These are phyloP conservation scores for Coemansia pectinata DNA, from an alignment of 192 early-diverging fungal genomes.

Conservation along the genomic window DNA sequence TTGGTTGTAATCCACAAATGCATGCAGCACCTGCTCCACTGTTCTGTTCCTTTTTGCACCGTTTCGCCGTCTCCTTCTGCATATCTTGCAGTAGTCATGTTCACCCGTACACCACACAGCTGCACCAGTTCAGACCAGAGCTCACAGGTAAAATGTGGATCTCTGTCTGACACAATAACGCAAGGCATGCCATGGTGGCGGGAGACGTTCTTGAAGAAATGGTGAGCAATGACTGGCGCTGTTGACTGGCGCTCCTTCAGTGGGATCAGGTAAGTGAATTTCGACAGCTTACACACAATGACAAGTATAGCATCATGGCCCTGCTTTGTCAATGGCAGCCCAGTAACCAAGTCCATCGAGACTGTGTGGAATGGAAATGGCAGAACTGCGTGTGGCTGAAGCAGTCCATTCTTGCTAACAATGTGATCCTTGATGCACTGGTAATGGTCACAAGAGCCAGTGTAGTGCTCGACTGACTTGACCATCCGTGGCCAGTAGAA, in stretches of 20 bases:
- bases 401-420: not conserved
- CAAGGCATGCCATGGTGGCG: not conserved
- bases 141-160: not conserved
- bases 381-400: not conserved
- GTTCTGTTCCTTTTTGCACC: not conserved
- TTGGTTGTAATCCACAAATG: not conserved
- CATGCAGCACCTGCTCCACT: not conserved
- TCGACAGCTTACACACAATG: not conserved
- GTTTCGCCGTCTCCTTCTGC: slow-evolving; percentile 8
- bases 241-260: not conserved
- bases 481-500: not conserved
- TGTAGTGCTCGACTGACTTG: not conserved
- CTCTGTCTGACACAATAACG: not conserved
- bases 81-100: not conserved
- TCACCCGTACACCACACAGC: not conserved
- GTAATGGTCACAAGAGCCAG: not conserved
- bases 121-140: not conserved
- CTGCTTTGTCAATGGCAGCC: not conserved
- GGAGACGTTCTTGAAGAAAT: not conserved
- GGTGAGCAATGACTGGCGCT: not conserved
- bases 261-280: slow-evolving; percentile 1
- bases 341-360: not conserved
- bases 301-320: not conserved
- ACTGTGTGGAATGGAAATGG: not conserved
- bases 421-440: not conserved